Base-by-base conservation (phyloP, 73 alveolate species). In the Paraurostyla sp. region DNA sequence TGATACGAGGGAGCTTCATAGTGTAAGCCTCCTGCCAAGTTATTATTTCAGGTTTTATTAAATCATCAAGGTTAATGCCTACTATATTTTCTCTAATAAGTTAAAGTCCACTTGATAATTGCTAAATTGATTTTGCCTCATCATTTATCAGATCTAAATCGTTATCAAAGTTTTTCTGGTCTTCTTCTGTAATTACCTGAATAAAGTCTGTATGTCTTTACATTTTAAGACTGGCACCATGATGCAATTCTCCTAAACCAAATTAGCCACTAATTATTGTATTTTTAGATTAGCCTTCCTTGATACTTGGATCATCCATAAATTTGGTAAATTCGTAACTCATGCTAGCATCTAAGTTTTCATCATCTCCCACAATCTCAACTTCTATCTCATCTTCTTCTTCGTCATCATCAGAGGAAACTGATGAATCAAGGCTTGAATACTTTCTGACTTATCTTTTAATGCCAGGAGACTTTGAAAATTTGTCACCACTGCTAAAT, bases 11-110 rank as follows among this genome's bases (percentile, higher is more conserved):
- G 60, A 65, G 15, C 41, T 65, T 65, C 13, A 65, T 1, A n/a
- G 3, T 15, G 23, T 65, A 65, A 65, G 82, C 82, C 58, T 65
- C 82, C 23, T 65, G 60, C 82, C 82, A 65, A 13, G 82, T 22
- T 38, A 65, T 33, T 38, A 65, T 58, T 9, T 38, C 35, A 11
- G 56, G 4, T 58, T 65, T 65, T 1, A 65, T 38, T 16, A 65
- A 65, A 9, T 65, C 82, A 18, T 65, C 82, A 38, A 58, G 43
- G 16, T 65, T 65, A 3, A 22, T 6, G 40, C 13, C 41, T 7
- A 38, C 82, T 16, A 58, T 65, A 9, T 29, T 38, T 1, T 65
- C 82, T 40, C 82, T 32, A 18, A 65, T 65, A 6, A 65, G 56
- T 16, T 38, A 42, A 9, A 65, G 25, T 15, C 82, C 82, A 38